Percentiles rank a stretch among this genome's conserved stretches.
Evolutionary conservation across 768 basidiomycete genomes (phyloP).

Genomic region (Russula olivacea): DNA sequence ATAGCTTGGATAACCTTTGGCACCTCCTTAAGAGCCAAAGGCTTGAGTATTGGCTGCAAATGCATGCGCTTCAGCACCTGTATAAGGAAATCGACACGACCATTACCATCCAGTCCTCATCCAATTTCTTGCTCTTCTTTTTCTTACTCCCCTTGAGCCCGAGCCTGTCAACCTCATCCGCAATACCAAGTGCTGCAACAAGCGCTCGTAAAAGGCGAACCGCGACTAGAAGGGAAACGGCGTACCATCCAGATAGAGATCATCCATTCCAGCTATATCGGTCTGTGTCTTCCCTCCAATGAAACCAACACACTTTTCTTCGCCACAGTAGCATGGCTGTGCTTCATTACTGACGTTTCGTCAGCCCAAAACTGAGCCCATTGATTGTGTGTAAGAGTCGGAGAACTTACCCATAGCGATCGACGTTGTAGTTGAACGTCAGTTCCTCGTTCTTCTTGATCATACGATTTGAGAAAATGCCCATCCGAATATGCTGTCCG

Average conservation of each 20-base stretch:
- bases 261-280: constrained; percentile 90
- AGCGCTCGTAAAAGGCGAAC: constrained; percentile 2
- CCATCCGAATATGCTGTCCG: constrained; percentile 86
- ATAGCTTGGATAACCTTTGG: constrained; percentile 90
- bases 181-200: constrained; percentile 77
- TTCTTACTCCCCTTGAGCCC: constrained; percentile 84
- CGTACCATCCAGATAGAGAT: constrained; percentile 85
- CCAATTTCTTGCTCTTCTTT: constrained; percentile 88
- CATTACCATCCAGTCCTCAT: constrained; percentile 85
- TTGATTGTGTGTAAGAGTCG: not conserved
- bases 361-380: not conserved
- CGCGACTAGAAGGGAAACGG: not conserved
- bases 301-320: constrained; percentile 89
- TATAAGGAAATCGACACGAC: not conserved
- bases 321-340: constrained; percentile 92
- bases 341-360: constrained; percentile 68
- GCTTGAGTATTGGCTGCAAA: constrained; percentile 65
- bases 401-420: constrained; percentile 84
- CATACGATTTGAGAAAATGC: constrained; percentile 86
- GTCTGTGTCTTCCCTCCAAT: constrained; percentile 99
- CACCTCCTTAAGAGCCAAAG: constrained; percentile 71
- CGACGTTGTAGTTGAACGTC: constrained; percentile 99
- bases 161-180: constrained; percentile 78
- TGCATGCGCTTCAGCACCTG: not conserved
- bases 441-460: constrained; percentile 80